Evolutionary conservation across 306 rosid species (phyloP), one percentile per base, ranked within the genome.

Genomic region (Gillenia trifoliata): DNA sequence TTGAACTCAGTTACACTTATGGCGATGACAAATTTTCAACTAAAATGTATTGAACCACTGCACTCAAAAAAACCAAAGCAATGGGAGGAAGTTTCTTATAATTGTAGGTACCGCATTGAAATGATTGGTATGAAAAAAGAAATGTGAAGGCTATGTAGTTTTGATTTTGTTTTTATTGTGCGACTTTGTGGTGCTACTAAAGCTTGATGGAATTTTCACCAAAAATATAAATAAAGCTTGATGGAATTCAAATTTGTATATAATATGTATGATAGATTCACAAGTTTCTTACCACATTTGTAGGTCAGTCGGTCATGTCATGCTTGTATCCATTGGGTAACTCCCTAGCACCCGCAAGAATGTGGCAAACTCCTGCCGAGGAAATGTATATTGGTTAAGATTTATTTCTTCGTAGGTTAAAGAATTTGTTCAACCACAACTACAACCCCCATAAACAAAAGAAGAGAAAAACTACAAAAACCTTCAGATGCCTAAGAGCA

Each of bases 291-390:
- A 80, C 87, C 82, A 59, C 31, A 77, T 12, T 69, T 36, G 71
- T 60, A 36, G 68, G 69, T 56, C 73, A 16, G 50, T 43, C 59
- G 68, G 65, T 83, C 83, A 92, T 50, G 70, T 54, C 78, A 78
- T 84, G 84, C 86, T 87, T 45, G 80, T 81, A 86, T 94, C 99
- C 80, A 84, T 74, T n/a, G 99, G 99, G 77, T 94, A 94, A 79
- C 99, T 94, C 78, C 99, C 97, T 17, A 94, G 93, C 82, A 94
- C 99, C 49, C 96, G 91, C 89, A 94, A 77, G 88, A 88, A 92
- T 64, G 99, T 94, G 33, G 96, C 93, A 11, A 94, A 89, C 80
- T 92, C 99, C 99, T 94, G 88, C 75, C 28, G 77, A 65, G 28
- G 54, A 72, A 81, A 73, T 59, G 60, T 33, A 63, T 66, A 31